Evolutionary conservation across 176 grass and related monocot genomes (phyloP).

Genomic region (Dendrocalamus sinicus): DNA sequence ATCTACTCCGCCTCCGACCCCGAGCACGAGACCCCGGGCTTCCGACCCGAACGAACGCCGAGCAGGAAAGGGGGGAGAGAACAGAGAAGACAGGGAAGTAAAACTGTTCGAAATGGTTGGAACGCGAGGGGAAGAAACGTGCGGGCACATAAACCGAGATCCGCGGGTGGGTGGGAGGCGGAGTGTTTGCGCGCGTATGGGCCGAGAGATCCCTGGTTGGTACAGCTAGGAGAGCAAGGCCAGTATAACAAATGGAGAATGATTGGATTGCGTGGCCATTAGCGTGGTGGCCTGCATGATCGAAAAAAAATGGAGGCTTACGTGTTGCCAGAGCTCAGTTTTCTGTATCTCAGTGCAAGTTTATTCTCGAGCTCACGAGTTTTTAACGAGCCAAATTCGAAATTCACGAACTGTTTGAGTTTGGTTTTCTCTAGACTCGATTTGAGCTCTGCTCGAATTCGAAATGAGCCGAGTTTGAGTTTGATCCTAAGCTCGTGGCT

Average conservation of each 20-base stretch:
- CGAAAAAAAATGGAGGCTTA: too few species aligned
- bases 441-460: too few species aligned
- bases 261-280: neutral
- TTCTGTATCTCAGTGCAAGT: too few species aligned
- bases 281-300: neutral
- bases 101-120: constrained; percentile 29
- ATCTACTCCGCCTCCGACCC: constrained; percentile 37
- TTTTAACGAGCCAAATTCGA: too few species aligned
- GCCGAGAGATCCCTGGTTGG: neutral
- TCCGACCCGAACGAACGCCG: neutral
- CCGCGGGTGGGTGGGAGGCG: neutral
- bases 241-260: neutral
- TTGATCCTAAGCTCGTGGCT: too few species aligned
- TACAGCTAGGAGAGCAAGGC: neutral
- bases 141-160: constrained; percentile 37
- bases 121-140: constrained; percentile 6
- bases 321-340: too few species aligned
- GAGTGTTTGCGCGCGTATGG: constrained; percentile 35
- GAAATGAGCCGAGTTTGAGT: too few species aligned
- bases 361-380: too few species aligned
- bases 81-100: neutral
- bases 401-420: too few species aligned
- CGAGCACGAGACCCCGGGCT: neutral
- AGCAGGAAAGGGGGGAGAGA: neutral
- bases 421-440: too few species aligned